These are phyloP conservation scores for Yamadazyma friedrichii DNA, from an alignment of 1,139 yeast genomes.

Conservation along the genomic window DNA sequence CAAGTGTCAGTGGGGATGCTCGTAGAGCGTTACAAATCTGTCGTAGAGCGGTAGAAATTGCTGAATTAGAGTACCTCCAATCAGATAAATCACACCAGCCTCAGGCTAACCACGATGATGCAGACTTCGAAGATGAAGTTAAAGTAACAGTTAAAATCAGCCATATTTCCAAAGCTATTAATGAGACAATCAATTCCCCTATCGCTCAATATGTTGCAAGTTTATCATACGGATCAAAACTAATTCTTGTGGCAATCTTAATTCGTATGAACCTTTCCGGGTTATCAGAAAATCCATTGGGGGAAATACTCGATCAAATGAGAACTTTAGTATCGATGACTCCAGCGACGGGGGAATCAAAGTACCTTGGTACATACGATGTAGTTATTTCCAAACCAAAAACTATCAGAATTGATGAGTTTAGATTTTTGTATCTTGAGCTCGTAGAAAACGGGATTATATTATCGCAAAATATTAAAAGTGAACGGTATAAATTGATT, in stretches of 20 bases:
- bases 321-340: conserved; percentile 34
- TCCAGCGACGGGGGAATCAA: conserved; percentile 1
- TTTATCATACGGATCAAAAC: conserved; percentile 67
- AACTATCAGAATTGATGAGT: conserved; percentile 38
- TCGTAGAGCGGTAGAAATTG: conserved; percentile 86
- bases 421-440: conserved; percentile 58
- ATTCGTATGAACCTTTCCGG: conserved; percentile 69
- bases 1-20: conserved; percentile 97
- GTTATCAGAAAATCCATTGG: conserved; percentile 65
- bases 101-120: conserved; percentile 10
- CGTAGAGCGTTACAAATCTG: conserved; percentile 88
- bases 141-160: conserved; percentile 57
- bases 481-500: conserved; percentile 65
- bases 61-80: conserved; percentile 52
- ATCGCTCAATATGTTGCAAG: conserved; percentile 55
- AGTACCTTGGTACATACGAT: background rate
- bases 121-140: conserved; percentile 14
- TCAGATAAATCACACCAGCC: conserved; percentile 4
- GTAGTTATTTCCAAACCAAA: background rate
- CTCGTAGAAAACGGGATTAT: conserved; percentile 77
- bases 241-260: conserved; percentile 67
- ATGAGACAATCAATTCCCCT: conserved; percentile 79
- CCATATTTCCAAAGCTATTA: conserved; percentile 75
- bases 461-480: conserved; percentile 60
- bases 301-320: conserved; percentile 79